Conservation (phyloP, 2,329 filamentous ascomycete species). For the Pestalotiopsis sp. region DNA sequence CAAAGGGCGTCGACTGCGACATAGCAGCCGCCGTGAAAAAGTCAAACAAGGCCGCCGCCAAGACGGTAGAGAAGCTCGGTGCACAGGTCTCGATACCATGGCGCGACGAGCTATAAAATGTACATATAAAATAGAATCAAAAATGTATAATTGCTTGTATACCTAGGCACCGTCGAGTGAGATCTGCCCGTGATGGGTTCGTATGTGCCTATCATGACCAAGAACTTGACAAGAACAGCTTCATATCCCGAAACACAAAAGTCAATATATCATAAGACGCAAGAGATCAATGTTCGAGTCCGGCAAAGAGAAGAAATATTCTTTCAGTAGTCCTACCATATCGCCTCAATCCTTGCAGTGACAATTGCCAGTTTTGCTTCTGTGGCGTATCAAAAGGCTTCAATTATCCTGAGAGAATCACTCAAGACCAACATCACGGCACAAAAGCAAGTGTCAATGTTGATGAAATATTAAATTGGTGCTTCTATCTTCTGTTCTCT, state of each 20-base stretch:
- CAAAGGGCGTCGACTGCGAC: constrained; percentile 40
- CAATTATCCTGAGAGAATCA: too few species aligned
- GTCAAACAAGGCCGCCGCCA: constrained; percentile 65
- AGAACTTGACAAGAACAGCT: too few species aligned
- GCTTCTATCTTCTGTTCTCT: constrained; percentile 12
- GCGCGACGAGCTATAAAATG: constrained; percentile 47
- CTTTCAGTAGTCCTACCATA: too few species aligned
- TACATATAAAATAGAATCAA: background rate
- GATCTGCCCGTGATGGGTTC: background rate
- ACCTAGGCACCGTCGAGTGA: background rate
- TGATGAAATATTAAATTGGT: background rate
- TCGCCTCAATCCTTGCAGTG: background rate
- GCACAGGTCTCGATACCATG: constrained; percentile 71
- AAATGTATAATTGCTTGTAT: background rate
- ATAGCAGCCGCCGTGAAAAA: constrained; percentile 62
- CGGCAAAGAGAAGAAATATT: too few species aligned
- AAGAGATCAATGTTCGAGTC: too few species aligned
- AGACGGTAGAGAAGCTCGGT: constrained; percentile 66
- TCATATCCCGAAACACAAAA: too few species aligned
- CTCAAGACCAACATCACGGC: too few species aligned
- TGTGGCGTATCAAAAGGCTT: too few species aligned
- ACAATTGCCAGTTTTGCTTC: background rate
- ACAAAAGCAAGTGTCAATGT: background rate
- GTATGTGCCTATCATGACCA: too few species aligned
- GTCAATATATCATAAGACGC: too few species aligned